Conservation (phyloP, 148 eudicot genomes). For the Rhododendron simsii region DNA sequence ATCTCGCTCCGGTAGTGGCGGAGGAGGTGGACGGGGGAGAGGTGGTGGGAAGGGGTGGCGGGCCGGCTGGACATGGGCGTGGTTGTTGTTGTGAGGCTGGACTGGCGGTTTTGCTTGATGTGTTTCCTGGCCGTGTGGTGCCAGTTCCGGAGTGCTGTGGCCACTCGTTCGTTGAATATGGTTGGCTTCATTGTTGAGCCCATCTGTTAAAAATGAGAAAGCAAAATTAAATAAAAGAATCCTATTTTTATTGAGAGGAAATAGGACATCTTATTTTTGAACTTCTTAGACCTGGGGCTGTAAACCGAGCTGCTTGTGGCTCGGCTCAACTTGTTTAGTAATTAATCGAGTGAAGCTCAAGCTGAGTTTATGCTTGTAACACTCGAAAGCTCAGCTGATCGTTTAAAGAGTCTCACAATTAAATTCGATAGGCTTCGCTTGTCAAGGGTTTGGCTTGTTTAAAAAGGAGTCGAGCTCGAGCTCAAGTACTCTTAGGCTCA, state of each 20-base stretch:
- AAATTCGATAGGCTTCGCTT: too few relatives aligned
- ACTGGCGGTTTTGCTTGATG: slow-evolving; percentile 19
- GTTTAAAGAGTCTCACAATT: too few relatives aligned
- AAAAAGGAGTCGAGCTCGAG: too few relatives aligned
- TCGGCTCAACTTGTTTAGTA: too few relatives aligned
- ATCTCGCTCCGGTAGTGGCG: slow-evolving; percentile 23
- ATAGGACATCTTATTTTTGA: neutral
- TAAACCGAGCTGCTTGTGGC: too few relatives aligned
- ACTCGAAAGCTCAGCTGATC: too few relatives aligned
- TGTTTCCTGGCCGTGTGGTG: slow-evolving; percentile 43
- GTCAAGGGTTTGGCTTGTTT: neutral
- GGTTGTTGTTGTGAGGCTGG: slow-evolving; percentile 1
- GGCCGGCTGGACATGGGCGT: slow-evolving; percentile 35
- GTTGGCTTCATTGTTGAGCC: slow-evolving; percentile 55
- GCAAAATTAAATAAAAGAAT: neutral
- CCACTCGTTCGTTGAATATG: slow-evolving; percentile 39
- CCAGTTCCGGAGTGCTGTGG: slow-evolving; percentile 33
- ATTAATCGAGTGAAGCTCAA: too few relatives aligned
- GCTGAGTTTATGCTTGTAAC: too few relatives aligned
- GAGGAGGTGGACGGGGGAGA: slow-evolving; percentile 4
- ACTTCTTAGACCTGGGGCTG: too few relatives aligned
- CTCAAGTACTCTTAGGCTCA: too few relatives aligned
- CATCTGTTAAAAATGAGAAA: slow-evolving; percentile 28
- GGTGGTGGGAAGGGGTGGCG: slow-evolving; percentile 21
- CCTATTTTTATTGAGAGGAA: neutral